phyloP scores from a whole-genome alignment of 192 early-diverging fungal species.

The Jimgerdemannia flammicorona region DNA sequence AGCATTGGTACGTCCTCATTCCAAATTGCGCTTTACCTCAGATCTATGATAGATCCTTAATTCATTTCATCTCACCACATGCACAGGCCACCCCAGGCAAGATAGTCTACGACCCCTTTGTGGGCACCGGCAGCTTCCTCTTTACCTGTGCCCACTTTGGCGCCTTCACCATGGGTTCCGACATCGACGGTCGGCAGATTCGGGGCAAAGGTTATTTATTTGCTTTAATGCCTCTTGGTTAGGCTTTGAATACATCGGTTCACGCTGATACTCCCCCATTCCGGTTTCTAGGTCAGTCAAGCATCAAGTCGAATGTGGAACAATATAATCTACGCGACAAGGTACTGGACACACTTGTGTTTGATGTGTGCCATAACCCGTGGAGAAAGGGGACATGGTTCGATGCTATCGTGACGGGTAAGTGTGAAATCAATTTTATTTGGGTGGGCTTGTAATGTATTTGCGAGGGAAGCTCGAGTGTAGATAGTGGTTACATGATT shows the following conservation, averaged over 20 bases:
- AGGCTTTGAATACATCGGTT: background rate
- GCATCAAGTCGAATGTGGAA: constrained; percentile 71
- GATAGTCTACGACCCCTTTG: constrained; percentile 94
- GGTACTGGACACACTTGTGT: constrained; percentile 80
- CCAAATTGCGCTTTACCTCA: background rate
- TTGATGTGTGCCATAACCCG: constrained; percentile 85
- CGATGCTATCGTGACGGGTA: constrained; percentile 93
- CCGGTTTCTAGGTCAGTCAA: constrained; percentile 17
- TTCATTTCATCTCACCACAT: background rate
- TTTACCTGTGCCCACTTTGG: constrained; percentile 95
- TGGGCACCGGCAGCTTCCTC: constrained; percentile 92
- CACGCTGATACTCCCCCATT: too few species aligned
- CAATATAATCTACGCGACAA: constrained; percentile 76
- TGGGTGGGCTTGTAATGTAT: background rate
- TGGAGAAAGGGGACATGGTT: constrained; percentile 64
- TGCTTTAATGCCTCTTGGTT: background rate
- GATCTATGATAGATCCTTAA: background rate
- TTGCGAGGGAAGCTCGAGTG: background rate
- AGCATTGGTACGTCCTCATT: constrained; percentile 58
- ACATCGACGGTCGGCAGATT: constrained; percentile 98
- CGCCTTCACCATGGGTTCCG: constrained; percentile 84
- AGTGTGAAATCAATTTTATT: constrained; percentile 1
- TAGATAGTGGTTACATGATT: too few species aligned
- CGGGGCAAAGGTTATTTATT: constrained; percentile 66
- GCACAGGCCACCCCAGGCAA: constrained; percentile 57